Evolutionary conservation across 2,329 filamentous ascomycete species (phyloP).

Genomic region (Pseudogymnoascus verrucosus): DNA sequence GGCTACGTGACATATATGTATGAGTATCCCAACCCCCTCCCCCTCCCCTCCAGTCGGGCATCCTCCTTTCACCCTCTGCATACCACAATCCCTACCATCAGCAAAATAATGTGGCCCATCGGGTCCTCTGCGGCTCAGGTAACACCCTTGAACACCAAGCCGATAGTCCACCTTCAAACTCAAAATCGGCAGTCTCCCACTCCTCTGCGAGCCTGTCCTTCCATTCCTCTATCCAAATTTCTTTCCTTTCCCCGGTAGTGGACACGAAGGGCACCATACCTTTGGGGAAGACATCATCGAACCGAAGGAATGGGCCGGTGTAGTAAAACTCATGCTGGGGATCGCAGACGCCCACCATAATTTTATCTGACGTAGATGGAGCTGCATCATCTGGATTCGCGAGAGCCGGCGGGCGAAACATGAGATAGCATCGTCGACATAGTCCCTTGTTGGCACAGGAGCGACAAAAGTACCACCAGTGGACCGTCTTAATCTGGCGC

Average conservation of each 20-base stretch:
- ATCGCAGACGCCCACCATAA: not conserved
- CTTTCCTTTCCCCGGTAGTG: not conserved
- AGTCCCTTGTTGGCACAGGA: not conserved
- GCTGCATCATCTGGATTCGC: not conserved
- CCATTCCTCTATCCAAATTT: conserved; percentile 2
- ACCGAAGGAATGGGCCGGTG: not conserved
- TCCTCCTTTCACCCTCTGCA: no score
- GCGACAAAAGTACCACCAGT: not conserved
- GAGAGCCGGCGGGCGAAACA: not conserved
- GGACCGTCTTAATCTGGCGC: not conserved
- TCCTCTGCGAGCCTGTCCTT: not conserved
- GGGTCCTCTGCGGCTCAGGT: not conserved
- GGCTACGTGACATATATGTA: no score
- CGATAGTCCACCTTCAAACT: not conserved
- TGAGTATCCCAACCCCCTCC: no score
- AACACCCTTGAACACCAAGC: not conserved
- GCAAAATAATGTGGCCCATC: not conserved
- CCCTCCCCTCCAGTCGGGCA: no score
- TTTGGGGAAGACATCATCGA: not conserved
- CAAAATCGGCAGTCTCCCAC: not conserved
- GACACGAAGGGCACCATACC: not conserved
- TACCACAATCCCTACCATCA: no score
- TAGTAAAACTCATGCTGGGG: not conserved
- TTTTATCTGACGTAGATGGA: not conserved
- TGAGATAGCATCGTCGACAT: not conserved